Evolutionary conservation across 257 asterid species (phyloP).

Genomic region (Solanum microdontum): DNA sequence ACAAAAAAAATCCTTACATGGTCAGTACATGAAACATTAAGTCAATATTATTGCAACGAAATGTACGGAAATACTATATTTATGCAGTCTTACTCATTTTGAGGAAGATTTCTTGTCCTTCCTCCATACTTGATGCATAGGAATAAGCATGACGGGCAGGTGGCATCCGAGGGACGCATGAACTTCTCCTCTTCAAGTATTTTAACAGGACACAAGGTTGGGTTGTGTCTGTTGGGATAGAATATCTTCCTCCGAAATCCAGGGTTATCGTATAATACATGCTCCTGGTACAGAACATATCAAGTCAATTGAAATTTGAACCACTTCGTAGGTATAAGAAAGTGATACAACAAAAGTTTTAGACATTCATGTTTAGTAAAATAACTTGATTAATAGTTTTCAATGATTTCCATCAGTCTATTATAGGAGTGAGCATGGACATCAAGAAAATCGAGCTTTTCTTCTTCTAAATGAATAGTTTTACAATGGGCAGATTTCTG

Average conservation of each 20-base stretch:
- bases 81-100: conserved; percentile 6
- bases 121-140: conserved; percentile 28
- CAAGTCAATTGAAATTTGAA: background rate
- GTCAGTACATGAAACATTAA: background rate
- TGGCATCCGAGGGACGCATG: conserved; percentile 16
- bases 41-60: background rate
- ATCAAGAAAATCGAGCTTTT: background rate
- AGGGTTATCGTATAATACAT: conserved; percentile 12
- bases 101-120: conserved; percentile 24
- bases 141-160: conserved; percentile 17
- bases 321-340: background rate
- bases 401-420: background rate
- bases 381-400: background rate
- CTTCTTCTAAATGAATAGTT: background rate
- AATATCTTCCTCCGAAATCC: conserved; percentile 16
- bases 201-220: conserved; percentile 17
- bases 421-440: background rate
- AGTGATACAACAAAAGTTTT: background rate
- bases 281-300: conserved; percentile 3
- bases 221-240: conserved; percentile 13
- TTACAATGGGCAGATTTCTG: background rate
- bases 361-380: background rate
- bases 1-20: background rate
- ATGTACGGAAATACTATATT: background rate
- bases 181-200: conserved; percentile 21